Percentiles rank a stretch among this genome's conserved stretches.
Conservation (phyloP, 768 basidiomycete species). For the Calvatia gigantea region DNA sequence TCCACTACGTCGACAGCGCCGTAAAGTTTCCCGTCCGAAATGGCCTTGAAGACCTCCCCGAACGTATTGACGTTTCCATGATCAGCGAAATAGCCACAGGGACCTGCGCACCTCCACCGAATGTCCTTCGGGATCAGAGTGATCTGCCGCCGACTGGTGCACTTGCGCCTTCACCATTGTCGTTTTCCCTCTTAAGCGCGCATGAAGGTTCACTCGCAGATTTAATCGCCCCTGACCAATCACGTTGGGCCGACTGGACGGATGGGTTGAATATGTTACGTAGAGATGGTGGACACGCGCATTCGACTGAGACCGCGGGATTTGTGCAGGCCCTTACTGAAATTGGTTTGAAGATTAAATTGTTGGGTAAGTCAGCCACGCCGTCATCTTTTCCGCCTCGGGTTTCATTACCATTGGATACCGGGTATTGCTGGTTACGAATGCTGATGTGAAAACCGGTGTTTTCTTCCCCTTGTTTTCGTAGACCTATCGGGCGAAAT, state of each 20-base stretch:
- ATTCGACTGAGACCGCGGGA: constrained; percentile 80
- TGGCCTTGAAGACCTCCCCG: constrained; percentile 85
- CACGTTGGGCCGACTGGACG: constrained; percentile 91
- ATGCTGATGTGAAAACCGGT: neutral
- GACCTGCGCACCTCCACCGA: constrained; percentile 67
- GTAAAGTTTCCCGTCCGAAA: constrained; percentile 75
- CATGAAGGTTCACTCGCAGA: constrained; percentile 74
- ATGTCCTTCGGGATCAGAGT: constrained; percentile 55
- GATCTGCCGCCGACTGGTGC: constrained; percentile 53
- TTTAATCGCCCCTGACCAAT: constrained; percentile 72
- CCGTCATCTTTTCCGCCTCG: neutral
- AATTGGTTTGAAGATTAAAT: constrained; percentile 87
- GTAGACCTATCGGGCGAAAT: constrained; percentile 85
- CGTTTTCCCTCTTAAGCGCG: constrained; percentile 72
- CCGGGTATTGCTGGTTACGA: neutral
- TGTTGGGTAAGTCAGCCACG: constrained; percentile 56
- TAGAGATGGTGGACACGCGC: constrained; percentile 76
- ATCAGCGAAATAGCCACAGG: constrained; percentile 80
- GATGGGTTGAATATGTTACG: constrained; percentile 89
- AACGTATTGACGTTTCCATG: constrained; percentile 75
- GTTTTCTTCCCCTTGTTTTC: constrained; percentile 3
- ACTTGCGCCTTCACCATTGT: constrained; percentile 60
- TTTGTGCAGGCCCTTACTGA: constrained; percentile 87
- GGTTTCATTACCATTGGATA: neutral
- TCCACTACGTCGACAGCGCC: constrained; percentile 84